A percentile compares a stretch with the other conserved stretches of the same genome.
These are phyloP conservation scores for Inosperma sp. DNA, from an alignment of 768 basidiomycete genomes.

Conservation along the genomic window DNA sequence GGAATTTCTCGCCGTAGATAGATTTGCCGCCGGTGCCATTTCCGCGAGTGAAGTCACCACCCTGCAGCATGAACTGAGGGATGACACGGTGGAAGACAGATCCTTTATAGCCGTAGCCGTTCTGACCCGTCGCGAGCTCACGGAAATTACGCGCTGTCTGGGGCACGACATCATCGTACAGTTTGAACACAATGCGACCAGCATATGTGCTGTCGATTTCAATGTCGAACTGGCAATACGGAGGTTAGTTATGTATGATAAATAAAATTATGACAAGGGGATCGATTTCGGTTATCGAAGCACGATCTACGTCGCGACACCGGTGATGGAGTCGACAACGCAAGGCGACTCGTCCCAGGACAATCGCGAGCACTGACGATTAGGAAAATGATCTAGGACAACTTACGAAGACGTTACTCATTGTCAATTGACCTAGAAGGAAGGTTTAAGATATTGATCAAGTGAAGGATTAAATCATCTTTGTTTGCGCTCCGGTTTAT, in stretches of 20 bases:
- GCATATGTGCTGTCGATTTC: conserved; percentile 53
- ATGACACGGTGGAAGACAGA: conserved; percentile 73
- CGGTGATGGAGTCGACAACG: neutral
- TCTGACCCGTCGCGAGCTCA: conserved; percentile 63
- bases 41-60: conserved; percentile 75
- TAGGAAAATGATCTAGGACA: neutral
- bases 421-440: conserved; percentile 17
- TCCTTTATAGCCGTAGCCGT: conserved; percentile 68
- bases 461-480: too few species aligned
- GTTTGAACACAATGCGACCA: conserved; percentile 76
- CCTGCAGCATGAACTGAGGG: conserved; percentile 82
- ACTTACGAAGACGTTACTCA: conserved; percentile 32
- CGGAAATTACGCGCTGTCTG: conserved; percentile 79
- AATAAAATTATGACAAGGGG: neutral
- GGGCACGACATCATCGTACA: conserved; percentile 81
- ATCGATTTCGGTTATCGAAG: neutral
- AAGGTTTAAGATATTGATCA: neutral
- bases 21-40: conserved; percentile 83
- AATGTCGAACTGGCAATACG: conserved; percentile 51
- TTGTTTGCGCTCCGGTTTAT: too few species aligned
- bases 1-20: conserved; percentile 79
- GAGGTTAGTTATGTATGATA: neutral
- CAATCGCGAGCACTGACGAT: neutral
- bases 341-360: neutral
- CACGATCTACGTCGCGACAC: neutral